Percentiles rank a stretch among this genome's conserved stretches.
Evolutionary conservation across 106 monocot genomes (phyloP).

Genomic region (Gastrodia elata): DNA sequence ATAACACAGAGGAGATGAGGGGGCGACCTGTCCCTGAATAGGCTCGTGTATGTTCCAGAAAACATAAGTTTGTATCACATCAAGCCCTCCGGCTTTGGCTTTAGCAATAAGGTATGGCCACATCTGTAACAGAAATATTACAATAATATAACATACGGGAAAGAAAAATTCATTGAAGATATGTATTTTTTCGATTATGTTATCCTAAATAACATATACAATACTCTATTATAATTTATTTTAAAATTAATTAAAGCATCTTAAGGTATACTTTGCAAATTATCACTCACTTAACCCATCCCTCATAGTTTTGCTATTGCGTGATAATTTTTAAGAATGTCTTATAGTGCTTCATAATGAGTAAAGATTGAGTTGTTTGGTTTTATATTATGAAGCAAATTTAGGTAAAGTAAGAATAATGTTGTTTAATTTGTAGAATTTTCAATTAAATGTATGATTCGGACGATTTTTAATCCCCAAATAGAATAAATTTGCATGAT

Average conservation of each 20-base stretch:
- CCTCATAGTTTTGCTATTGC: no score
- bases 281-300: background rate
- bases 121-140: conserved; percentile 38
- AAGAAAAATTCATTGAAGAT: background rate
- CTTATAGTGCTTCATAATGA: no score
- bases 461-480: no score
- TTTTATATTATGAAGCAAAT: no score
- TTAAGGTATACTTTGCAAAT: background rate
- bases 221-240: background rate
- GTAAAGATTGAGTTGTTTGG: no score
- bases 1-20: no score
- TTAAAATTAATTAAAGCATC: background rate
- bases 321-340: background rate
- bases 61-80: conserved; percentile 93
- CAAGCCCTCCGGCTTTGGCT: conserved; percentile 76
- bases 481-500: no score
- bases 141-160: background rate
- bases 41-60: conserved; percentile 97
- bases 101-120: conserved; percentile 71
- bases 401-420: no score
- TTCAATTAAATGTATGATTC: no score
- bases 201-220: background rate
- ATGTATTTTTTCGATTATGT: background rate
- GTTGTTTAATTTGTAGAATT: no score
- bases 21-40: conserved; percentile 46